These are phyloP conservation scores for Solanum etuberosum DNA, from an alignment of 257 asterid genomes.

Conservation along the genomic window DNA sequence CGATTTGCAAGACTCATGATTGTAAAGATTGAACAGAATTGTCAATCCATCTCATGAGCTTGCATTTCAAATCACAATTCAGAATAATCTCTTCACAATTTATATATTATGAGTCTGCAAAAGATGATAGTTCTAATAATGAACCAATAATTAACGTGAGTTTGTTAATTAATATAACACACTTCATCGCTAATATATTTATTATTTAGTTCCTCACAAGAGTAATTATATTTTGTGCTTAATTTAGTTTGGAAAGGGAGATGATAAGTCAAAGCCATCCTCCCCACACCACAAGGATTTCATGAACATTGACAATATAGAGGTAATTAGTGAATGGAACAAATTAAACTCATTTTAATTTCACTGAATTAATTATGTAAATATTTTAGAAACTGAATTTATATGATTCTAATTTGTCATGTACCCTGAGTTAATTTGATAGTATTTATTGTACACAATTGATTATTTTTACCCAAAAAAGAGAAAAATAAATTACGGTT, in stretches of 20 bases:
- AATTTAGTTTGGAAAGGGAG: neutral
- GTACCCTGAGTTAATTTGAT: neutral
- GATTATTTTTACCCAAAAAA: neutral
- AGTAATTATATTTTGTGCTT: neutral
- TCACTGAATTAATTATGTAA: neutral
- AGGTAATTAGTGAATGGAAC: neutral
- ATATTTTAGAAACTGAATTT: neutral
- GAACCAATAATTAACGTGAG: neutral
- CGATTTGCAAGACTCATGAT: neutral
- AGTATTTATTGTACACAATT: neutral
- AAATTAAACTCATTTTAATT: neutral
- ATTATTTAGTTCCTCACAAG: neutral
- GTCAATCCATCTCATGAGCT: neutral
- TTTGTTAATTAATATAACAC: neutral
- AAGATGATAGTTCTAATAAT: neutral
- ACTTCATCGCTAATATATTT: too few relatives aligned
- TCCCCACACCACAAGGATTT: neutral
- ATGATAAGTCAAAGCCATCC: neutral
- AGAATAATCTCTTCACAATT: neutral
- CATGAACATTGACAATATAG: neutral
- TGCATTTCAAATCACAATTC: neutral
- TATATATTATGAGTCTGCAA: neutral
- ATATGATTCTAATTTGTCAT: neutral
- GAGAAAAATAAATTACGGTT: neutral
- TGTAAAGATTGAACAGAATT: neutral